Conservation (phyloP, 1,284 basidiomycete species). For the Phylloboletellus chloephorus region DNA sequence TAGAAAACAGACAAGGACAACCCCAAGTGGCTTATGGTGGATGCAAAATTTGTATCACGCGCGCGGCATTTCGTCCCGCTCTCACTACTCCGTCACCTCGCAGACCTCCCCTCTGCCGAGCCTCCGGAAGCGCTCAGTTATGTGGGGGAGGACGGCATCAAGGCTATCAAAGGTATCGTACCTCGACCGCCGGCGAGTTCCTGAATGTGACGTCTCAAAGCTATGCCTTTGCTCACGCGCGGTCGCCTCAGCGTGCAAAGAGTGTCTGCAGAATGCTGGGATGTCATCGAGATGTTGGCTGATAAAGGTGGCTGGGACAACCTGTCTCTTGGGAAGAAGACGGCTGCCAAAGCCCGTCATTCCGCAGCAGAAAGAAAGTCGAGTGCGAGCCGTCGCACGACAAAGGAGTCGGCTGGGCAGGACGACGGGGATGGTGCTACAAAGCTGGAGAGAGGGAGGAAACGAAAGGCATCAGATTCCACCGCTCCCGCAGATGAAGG, state of each 20-base stretch:
- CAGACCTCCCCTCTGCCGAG: constrained; percentile 30
- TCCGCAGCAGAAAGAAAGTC: constrained; percentile 56
- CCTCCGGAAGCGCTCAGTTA: constrained; percentile 57
- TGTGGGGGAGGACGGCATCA: constrained; percentile 54
- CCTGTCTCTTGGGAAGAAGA: constrained; percentile 37
- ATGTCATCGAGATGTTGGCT: constrained; percentile 61
- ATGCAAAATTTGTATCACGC: constrained; percentile 67
- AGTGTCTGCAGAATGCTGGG: constrained; percentile 68
- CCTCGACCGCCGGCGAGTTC: not conserved
- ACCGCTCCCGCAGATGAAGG: constrained; percentile 6
- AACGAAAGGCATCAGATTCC: constrained; percentile 22
- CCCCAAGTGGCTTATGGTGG: constrained; percentile 94
- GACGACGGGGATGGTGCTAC: constrained; percentile 58
- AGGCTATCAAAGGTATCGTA: constrained; percentile 53
- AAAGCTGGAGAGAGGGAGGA: constrained; percentile 37
- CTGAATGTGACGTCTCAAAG: constrained; percentile 28
- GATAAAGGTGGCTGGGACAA: constrained; percentile 69
- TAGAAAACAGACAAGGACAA: constrained; percentile 71
- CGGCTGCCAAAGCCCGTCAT: constrained; percentile 65
- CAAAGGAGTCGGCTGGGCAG: constrained; percentile 70
- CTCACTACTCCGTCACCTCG: constrained; percentile 66
- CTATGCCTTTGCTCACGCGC: constrained; percentile 78
- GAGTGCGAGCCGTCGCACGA: constrained; percentile 49
- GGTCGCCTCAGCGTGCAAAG: constrained; percentile 87
- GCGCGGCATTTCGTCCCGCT: constrained; percentile 76